Base-by-base conservation (phyloP, 306 rosid species). In the Prunus campanulata region DNA sequence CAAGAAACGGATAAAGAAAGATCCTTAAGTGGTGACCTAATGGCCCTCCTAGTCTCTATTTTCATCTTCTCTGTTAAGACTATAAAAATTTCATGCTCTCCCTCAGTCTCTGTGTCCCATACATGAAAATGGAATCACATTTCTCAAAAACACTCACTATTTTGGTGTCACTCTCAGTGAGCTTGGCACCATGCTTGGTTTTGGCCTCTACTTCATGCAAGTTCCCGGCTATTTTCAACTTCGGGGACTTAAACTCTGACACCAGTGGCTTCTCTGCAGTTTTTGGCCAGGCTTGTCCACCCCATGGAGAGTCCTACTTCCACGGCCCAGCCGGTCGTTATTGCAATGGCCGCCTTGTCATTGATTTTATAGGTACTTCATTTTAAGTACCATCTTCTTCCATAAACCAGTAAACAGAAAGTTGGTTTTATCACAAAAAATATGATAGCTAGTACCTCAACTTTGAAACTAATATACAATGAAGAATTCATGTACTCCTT, bases 201-300 rank as follows among this genome's bases (percentile, higher is more conserved):
- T 57, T 80, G 61, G 69, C 77, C 54, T 71, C 54, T 5, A 10
- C 50, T 25, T 32, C 81, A 8, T 93, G 98, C 67, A n/a, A 90
- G 9, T 91, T 93, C 56, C 90, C 92, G 6, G 98, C 96, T 6
- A 78, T 93, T 12, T 91, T 88, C 84, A 93, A 91, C 88, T 93
- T 90, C 29, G 98, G 98, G 2, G 96, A 93, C 80, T 91, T 96
- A 2, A 93, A 93, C 79, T 93, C 97, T 24, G 93, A 93, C 90
- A 93, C 97, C 0, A 96, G 98, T 11, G 96, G 98, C 39, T 87
- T 93, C n/a, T 90, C 98, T 20, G 97, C 98, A 18, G 93, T 91
- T 10, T 91, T 91, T 68, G 96, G 98, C 48, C 98, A 93, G 79
- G 81, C 91, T 3, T 72, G 59, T 15, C 79, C 90, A 15, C 97